Evolutionary conservation across 441 rosid genomes (phyloP), one percentile per base, ranked within the genome.

Genomic region (Jatropha multifida): DNA sequence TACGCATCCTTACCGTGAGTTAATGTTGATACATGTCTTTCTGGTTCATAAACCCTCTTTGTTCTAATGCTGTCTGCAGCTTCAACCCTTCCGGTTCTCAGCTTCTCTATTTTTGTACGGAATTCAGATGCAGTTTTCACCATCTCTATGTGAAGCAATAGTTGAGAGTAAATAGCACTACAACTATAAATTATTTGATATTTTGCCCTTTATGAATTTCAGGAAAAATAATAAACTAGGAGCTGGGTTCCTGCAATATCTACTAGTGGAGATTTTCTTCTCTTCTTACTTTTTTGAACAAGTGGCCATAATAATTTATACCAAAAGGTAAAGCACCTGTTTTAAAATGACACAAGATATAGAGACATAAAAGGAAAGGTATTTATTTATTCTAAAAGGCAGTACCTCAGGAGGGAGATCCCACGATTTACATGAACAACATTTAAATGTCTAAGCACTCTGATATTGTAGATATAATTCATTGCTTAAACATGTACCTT

Each of bases 61-160:
- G 68, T 76, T 81, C 69, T 72, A 17, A 17, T 67, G 62, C 73
- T 61, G 65, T 81, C 84, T 66, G 42, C 54, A 62, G 79, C 81
- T 66, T 81, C 81, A 74, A 74, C 72, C 81, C 83, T 80, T 74
- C 71, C 78, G 38, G 75, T 56, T 71, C 84, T 84, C 76, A 87
- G 74, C 74, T 78, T 81, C 76, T 82, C 79, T 72, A 92, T 72
- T 73, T 84, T 86, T 61, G 38, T 68, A 65, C 85, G 87, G 72
- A 92, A 92, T 42, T 91, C 90, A 27, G 91, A 81, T 61, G 87
- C 94, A 37, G 84, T 65, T 80, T 73, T 82, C 64, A 78, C 62
- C 90, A 94, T 79, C 78, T 91, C 98, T 92, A 84, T 72, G 79
- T 60, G 69, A 82, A 74, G 80, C 37, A 77, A 52, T 68, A 51